Conservation (phyloP, 176 grass and related monocot species). For the Aegilops umbellulata region DNA sequence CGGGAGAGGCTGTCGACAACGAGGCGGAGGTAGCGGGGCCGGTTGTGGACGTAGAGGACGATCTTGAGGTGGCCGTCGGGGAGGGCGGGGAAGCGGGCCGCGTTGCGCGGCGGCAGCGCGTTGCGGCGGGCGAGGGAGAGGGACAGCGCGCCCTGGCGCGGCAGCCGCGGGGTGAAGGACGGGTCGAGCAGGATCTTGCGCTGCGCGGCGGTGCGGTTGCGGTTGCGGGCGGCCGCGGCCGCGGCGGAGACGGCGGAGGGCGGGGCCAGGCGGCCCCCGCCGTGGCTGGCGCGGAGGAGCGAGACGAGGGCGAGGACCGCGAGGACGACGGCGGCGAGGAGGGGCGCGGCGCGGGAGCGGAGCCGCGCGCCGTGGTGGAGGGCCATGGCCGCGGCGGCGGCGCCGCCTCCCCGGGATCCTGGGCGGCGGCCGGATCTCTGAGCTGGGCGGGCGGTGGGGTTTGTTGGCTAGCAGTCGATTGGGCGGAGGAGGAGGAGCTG, state of each 20-base stretch:
- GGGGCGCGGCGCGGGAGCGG: conserved; percentile 41
- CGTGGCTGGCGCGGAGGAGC: conserved; percentile 50
- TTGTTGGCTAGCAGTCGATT: conserved; percentile 19
- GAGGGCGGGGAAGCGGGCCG: conserved; percentile 46
- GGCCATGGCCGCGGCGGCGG: conserved; percentile 9
- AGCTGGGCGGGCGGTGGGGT: conserved; percentile 16
- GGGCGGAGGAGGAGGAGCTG: background rate
- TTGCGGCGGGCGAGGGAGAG: conserved; percentile 72
- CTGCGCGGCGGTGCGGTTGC: conserved; percentile 15
- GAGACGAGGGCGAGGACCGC: conserved; percentile 57
- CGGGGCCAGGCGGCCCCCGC: background rate
- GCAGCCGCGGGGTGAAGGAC: conserved; percentile 55
- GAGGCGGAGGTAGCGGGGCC: conserved; percentile 72
- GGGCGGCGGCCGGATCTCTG: conserved; percentile 35
- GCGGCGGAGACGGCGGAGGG: background rate
- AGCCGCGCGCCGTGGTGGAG: conserved; percentile 37
- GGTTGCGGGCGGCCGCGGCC: background rate
- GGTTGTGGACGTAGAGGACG: conserved; percentile 91
- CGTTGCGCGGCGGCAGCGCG: conserved; percentile 67
- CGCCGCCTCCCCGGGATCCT: conserved; percentile 15
- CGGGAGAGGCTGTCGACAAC: conserved; percentile 73
- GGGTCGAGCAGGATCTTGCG: conserved; percentile 54
- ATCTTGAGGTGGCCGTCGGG: conserved; percentile 66
- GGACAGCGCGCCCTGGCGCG: conserved; percentile 71
- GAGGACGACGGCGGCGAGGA: conserved; percentile 44